These are phyloP conservation scores for Hypoxylon sp. DNA, from an alignment of 2,329 filamentous ascomycete species.

Conservation along the genomic window DNA sequence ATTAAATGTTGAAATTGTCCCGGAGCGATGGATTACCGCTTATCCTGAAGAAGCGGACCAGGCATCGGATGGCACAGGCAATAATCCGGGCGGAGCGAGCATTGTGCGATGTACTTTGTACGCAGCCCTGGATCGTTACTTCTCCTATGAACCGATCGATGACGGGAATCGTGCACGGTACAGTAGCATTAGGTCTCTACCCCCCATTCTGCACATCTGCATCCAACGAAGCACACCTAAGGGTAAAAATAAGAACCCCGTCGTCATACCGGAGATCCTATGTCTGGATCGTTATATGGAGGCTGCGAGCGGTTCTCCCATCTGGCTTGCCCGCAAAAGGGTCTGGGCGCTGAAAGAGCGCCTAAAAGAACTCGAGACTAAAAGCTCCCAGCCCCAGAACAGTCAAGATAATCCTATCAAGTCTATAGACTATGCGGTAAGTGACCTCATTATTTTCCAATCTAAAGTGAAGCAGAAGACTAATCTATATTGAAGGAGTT, in stretches of 20 bases:
- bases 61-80: slow-evolving; percentile 12
- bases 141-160: slow-evolving; percentile 83
- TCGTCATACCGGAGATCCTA: slow-evolving; percentile 84
- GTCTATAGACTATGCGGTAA: neutral
- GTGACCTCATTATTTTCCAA: neutral
- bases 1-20: slow-evolving; percentile 70
- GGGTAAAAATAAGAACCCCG: slow-evolving; percentile 81
- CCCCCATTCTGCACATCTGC: slow-evolving; percentile 89
- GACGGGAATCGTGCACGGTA: slow-evolving; percentile 74
- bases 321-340: slow-evolving; percentile 75
- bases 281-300: slow-evolving; percentile 93
- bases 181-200: slow-evolving; percentile 80
- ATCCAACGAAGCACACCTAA: slow-evolving; percentile 86
- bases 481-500: slow-evolving; percentile 16
- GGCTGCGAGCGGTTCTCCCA: slow-evolving; percentile 69
- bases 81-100: slow-evolving; percentile 62
- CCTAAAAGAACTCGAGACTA: slow-evolving; percentile 61
- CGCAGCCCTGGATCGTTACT: slow-evolving; percentile 86
- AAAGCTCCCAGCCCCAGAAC: slow-evolving; percentile 2
- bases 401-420: slow-evolving; percentile 4
- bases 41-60: slow-evolving; percentile 56
- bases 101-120: slow-evolving; percentile 75
- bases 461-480: neutral
- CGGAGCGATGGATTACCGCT: slow-evolving; percentile 74
- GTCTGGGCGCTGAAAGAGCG: slow-evolving; percentile 82